A percentile compares a stretch with the other conserved stretches of the same genome.
Evolutionary conservation across 768 basidiomycete genomes (phyloP).

Genomic region (Pulveroboletus sp.): DNA sequence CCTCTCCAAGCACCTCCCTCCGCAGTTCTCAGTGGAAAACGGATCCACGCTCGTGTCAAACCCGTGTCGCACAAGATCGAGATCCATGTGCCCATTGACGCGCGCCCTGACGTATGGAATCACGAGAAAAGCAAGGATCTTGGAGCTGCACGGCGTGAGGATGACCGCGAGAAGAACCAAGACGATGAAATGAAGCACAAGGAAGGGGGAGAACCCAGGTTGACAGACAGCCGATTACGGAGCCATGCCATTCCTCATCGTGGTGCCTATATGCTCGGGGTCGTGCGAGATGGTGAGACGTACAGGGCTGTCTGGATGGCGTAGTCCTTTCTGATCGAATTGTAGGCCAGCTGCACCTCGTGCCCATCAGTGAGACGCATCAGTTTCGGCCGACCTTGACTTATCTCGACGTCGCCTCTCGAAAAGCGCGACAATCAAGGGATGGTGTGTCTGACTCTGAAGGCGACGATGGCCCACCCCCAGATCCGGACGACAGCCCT

Average conservation of each 20-base stretch:
- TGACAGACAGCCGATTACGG: constrained; percentile 65
- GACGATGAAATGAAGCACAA: constrained; percentile 42
- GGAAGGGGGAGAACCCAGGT: constrained; percentile 54
- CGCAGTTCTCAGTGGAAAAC: constrained; percentile 66
- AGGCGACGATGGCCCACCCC: constrained; percentile 73
- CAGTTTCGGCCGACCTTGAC: constrained; percentile 81
- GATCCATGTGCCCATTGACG: constrained; percentile 79
- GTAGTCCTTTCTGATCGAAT: constrained; percentile 8
- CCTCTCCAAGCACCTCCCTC: constrained; percentile 76
- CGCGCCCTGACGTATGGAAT: constrained; percentile 78
- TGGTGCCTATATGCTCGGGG: constrained; percentile 70
- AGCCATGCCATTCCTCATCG: constrained; percentile 67
- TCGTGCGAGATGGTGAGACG: constrained; percentile 62
- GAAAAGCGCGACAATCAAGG: constrained; percentile 52
- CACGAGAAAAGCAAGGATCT: constrained; percentile 61
- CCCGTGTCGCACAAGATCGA: constrained; percentile 58
- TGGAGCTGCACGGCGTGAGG: constrained; percentile 61
- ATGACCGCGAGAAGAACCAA: constrained; percentile 77
- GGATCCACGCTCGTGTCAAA: constrained; percentile 70
- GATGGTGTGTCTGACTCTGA: constrained; percentile 57
- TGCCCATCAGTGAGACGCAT: constrained; percentile 73
- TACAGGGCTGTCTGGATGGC: not conserved
- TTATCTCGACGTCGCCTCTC: constrained; percentile 69
- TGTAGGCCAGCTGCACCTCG: constrained; percentile 66
- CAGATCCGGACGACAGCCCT: constrained; percentile 68